Conservation (phyloP, 2,329 filamentous ascomycete species). For the Ophiostoma populinum region DNA sequence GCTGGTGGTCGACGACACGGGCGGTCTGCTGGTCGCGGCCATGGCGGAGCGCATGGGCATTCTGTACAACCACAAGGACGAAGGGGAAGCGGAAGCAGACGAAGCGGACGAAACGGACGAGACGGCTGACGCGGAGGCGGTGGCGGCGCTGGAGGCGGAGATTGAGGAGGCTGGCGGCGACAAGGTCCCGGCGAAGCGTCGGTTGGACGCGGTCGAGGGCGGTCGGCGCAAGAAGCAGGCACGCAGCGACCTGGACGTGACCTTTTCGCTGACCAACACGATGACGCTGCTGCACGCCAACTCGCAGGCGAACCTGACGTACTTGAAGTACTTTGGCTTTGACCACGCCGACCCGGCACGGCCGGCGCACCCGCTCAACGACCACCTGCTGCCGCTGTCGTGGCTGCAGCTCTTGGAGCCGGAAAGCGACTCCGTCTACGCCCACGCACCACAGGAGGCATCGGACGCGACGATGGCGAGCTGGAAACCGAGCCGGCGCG, state of each 20-base stretch:
- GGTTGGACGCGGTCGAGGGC: no score
- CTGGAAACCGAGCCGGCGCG: constrained; percentile 70
- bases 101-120: background rate
- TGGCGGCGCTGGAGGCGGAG: background rate
- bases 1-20: constrained; percentile 74
- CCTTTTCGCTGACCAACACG: constrained; percentile 55
- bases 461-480: constrained; percentile 42
- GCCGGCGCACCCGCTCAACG: constrained; percentile 61
- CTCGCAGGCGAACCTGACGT: constrained; percentile 70
- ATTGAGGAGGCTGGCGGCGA: background rate
- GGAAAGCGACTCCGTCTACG: constrained; percentile 55
- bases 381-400: constrained; percentile 65
- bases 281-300: constrained; percentile 68
- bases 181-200: no score
- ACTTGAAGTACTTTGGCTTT: constrained; percentile 80
- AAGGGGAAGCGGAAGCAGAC: background rate
- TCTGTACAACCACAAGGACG: constrained; percentile 29
- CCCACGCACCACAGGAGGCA: constrained; percentile 43
- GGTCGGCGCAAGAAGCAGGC: no score
- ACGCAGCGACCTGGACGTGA: constrained; percentile 37
- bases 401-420: constrained; percentile 86
- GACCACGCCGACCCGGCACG: constrained; percentile 49
- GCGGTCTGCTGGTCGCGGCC: constrained; percentile 63
- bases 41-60: constrained; percentile 83
- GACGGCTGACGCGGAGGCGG: background rate